These are phyloP conservation scores for Arxiozyma telluris DNA, from an alignment of 1,139 yeast species.

Conservation along the genomic window DNA sequence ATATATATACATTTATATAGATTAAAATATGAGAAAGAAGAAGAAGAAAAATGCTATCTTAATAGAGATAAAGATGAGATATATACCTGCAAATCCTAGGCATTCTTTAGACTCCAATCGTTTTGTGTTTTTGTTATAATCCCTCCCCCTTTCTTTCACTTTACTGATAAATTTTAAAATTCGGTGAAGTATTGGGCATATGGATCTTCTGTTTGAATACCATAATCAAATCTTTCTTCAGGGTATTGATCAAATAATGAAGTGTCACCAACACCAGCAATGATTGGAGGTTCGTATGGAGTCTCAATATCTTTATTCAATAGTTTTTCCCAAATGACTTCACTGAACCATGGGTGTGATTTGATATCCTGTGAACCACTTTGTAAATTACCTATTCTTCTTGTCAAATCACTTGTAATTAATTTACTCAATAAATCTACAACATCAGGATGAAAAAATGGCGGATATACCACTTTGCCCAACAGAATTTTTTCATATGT, in stretches of 20 bases:
- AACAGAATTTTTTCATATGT: slow-evolving; percentile 90
- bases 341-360: slow-evolving; percentile 89
- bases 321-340: slow-evolving; percentile 92
- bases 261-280: slow-evolving; percentile 93
- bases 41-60: neutral
- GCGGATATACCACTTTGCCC: slow-evolving; percentile 82
- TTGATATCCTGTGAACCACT: slow-evolving; percentile 88
- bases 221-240: slow-evolving; percentile 88
- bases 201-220: slow-evolving; percentile 75
- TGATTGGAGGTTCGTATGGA: slow-evolving; percentile 96
- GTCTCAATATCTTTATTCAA: slow-evolving; percentile 88
- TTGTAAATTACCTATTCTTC: slow-evolving; percentile 84
- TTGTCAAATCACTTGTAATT: slow-evolving; percentile 83
- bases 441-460: slow-evolving; percentile 82
- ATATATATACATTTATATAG: neutral
- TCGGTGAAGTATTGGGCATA: slow-evolving; percentile 68
- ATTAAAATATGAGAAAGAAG: too few relatives aligned
- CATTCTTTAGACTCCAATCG: too few relatives aligned
- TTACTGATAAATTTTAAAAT: slow-evolving; percentile 37
- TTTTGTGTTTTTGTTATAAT: neutral
- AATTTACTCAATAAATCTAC: slow-evolving; percentile 71
- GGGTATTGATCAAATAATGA: slow-evolving; percentile 92
- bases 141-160: neutral
- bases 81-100: too few relatives aligned
- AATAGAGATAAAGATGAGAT: too few relatives aligned